These are phyloP conservation scores for Aspergillus conjunctus DNA, from an alignment of 495 filamentous ascomycete genomes.

Conservation along the genomic window DNA sequence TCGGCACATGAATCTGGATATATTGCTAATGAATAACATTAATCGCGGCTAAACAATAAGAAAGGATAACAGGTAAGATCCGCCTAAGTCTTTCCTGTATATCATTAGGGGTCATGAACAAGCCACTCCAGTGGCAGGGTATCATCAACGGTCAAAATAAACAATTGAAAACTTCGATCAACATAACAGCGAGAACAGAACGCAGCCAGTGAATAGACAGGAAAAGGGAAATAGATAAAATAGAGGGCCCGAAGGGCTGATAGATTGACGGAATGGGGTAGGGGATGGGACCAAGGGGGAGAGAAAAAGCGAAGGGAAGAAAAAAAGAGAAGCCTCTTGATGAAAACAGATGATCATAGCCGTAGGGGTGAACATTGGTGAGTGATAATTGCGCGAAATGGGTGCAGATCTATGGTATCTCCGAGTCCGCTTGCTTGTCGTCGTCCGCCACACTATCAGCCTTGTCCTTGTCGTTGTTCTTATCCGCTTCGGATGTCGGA, in stretches of 20 bases:
- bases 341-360: conserved; percentile 3
- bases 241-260: conserved; percentile 3
- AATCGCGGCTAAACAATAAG: not conserved
- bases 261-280: not conserved
- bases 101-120: conserved; percentile 31
- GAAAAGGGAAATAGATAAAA: not conserved
- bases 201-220: not conserved
- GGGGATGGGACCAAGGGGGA: conserved; percentile 1
- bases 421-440: conserved; percentile 5
- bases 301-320: not conserved
- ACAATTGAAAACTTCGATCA: too few species aligned
- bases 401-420: conserved; percentile 3
- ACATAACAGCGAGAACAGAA: not conserved
- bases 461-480: conserved; percentile 10
- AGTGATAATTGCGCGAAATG: conserved; percentile 1
- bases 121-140: conserved; percentile 30
- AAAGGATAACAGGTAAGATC: conserved; percentile 14
- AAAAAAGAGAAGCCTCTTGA: conserved; percentile 4
- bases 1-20: too few species aligned
- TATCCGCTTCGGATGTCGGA: conserved; percentile 13
- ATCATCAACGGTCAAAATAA: conserved; percentile 28
- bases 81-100: conserved; percentile 12
- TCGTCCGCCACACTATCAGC: conserved; percentile 9
- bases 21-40: too few species aligned
- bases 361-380: not conserved